phyloP scores from a whole-genome alignment of 2,329 filamentous ascomycete genomes.

The Plectosphaerella cucumerina region DNA sequence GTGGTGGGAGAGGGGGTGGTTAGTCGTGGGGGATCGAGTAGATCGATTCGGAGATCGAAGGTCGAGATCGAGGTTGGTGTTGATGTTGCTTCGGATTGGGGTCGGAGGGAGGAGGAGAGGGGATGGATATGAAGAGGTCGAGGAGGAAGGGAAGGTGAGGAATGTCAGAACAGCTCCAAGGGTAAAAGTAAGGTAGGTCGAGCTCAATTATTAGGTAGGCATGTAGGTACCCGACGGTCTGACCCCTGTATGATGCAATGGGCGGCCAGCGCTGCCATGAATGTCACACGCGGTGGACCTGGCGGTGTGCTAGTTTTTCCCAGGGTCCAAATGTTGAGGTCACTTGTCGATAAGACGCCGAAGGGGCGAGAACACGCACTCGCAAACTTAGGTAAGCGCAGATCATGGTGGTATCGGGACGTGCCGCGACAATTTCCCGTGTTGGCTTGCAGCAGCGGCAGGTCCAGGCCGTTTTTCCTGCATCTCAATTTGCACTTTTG shows the following conservation, averaged over 20 bases:
- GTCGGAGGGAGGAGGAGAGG: not conserved
- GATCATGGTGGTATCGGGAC: no score
- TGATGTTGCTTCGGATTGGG: not conserved
- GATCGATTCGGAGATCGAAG: no score
- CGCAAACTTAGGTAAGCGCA: no score
- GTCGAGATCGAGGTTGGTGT: no score
- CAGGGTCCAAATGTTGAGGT: not conserved
- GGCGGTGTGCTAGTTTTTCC: conserved; percentile 1
- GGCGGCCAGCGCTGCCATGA: not conserved
- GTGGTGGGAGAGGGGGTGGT: not conserved
- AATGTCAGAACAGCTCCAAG: not conserved
- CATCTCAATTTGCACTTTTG: no score
- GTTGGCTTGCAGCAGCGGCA: no score
- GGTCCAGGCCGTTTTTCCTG: no score
- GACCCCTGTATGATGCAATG: not conserved
- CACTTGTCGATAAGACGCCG: no score
- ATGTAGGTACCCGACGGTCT: not conserved
- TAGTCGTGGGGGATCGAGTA: not conserved
- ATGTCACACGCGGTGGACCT: not conserved
- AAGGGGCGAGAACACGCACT: no score
- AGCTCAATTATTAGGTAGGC: not conserved
- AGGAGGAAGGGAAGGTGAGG: not conserved
- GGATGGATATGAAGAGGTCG: not conserved
- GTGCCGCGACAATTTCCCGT: no score
- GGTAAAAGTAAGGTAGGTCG: no score